Evolutionary conservation across 2,329 filamentous ascomycete genomes (phyloP), one percentile per base, ranked within the genome.

Genomic region (Verticillium longisporum): DNA sequence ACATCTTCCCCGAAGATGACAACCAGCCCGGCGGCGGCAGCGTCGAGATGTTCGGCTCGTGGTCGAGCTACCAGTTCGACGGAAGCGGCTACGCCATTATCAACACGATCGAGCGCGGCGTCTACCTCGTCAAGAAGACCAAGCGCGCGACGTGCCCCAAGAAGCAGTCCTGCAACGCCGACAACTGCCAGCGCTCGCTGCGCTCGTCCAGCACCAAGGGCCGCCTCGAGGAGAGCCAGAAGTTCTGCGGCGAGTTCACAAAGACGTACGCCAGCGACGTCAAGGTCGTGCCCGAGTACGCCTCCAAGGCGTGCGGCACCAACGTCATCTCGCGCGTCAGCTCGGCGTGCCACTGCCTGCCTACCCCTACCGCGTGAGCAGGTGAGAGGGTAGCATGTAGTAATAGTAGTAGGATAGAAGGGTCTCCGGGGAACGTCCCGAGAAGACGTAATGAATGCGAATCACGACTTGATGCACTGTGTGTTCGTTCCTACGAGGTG

Each of bases 101-200:
- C 60, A 63, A 63, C 62, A 63, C 60, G 58, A 63, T 58, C 15
- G 62, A 63, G 62, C 62, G 62, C 38, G 62, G 62, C 50, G 62
- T 60, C 18, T 63, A 60, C 53, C 57, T 62, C 26, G 62, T 63
- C 50, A 61, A 61, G 58, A 60, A 61, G 58, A 60, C 62, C 55
- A 56, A 57, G 55, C 60, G 55, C 56, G 60, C 60, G 34, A 34
- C 58, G 33, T 63, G 62, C 58, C 62, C 62, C 11, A 58, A 53
- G 60, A 57, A 41, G 31, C 55, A 58, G 31, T 57, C 55, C 0
- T 63, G 62, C 56, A 63, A 64, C 57, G 62, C 62, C 56, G 62
- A 63, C 54, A 63, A 63, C 58, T 63, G 62, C 56, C 60, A 62
- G 14, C 62, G 62, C 37, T 58, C 62, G 9, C 54, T 63, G 57